A percentile compares a stretch with the other conserved stretches of the same genome.
Conservation (phyloP, 1,284 basidiomycete genomes). For the Ganoderma sinense region DNA sequence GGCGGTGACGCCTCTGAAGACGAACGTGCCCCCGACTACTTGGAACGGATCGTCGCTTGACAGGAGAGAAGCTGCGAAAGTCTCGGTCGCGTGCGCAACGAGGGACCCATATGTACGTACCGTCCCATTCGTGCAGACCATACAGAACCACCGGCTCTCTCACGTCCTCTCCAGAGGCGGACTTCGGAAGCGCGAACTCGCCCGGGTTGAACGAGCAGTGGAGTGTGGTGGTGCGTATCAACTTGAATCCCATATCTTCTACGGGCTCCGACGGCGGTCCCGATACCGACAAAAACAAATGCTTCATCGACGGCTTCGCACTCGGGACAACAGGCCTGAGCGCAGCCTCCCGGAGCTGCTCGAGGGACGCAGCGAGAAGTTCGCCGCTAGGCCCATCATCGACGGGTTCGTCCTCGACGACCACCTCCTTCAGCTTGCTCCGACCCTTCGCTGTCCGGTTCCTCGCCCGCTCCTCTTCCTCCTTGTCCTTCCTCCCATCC, state of each 20-base stretch:
- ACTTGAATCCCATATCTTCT: conserved; percentile 50
- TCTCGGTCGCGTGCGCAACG: conserved; percentile 3
- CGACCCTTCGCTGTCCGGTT: conserved; percentile 21
- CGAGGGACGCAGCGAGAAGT: conserved; percentile 20
- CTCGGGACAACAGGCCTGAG: conserved; percentile 27
- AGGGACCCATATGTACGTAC: conserved; percentile 41
- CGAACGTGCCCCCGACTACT: conserved; percentile 68
- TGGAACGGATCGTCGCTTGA: conserved; percentile 38
- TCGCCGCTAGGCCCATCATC: conserved; percentile 20
- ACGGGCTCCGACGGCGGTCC: conserved; percentile 37
- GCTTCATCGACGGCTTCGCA: conserved; percentile 45
- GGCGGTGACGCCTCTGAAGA: conserved; percentile 54
- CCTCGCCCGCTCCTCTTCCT: conserved; percentile 31
- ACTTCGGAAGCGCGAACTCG: conserved; percentile 50
- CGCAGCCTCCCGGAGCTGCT: conserved; percentile 43
- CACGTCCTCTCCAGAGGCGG: conserved; percentile 37
- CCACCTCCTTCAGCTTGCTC: conserved; percentile 28
- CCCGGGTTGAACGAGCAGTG: conserved; percentile 54
- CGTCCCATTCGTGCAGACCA: conserved; percentile 58
- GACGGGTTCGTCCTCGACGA: conserved; percentile 17
- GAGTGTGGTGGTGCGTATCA: conserved; percentile 47
- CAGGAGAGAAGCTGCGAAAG: conserved; percentile 20
- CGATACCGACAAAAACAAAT: conserved; percentile 60
- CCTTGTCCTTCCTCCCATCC: conserved; percentile 31
- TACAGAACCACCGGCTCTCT: conserved; percentile 48